Base-by-base conservation (phyloP, 345 rosid species). In the Melaleuca quinquenervia region DNA sequence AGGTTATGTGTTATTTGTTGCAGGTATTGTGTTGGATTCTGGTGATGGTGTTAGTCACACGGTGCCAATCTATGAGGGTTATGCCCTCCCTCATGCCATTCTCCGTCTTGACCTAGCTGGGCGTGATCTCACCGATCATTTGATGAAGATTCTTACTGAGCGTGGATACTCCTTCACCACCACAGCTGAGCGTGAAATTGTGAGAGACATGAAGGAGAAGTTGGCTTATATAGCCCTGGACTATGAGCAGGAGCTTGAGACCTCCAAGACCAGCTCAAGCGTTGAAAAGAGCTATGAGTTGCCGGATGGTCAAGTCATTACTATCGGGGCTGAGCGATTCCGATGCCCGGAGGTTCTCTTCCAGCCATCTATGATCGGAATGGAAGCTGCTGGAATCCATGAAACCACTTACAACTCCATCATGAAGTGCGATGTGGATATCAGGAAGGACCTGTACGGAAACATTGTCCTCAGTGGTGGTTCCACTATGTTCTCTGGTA, bases 41-140 rank as follows among this genome's bases (percentile, higher is more conserved):
- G 96, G 96, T 88, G 96, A 93, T 91, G 96, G 96, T 88, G 96
- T 93, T 85, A 93, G 96, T 86, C 96, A 93, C 90, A 93, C 96
- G 3, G 95, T 93, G 50, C 95, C 95, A 44, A 93, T 93, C 85
- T 93, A 93, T 62, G 95, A 93, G 88, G 95, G 95, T 29, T 93
- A 93, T 82, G 94, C 95, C 82, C 95, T 92, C 84, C 95, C 95
- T 32, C 94, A 93, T 85, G 95, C 95, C 50, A 93, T 93, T 87
- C 90, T 93, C 87, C 93, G 94, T 89, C 94, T 93, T 87, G 94
- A 93, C 80, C 91, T 93, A 86, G 94, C 95, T 6, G 96, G 94
- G 50, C 94, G 94, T 89, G 96, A 94, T 83, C 95, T 94, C 82
- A 94, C 96, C 1, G 96, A 94, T 89, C 82, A 90, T 86, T 86